Conservation (phyloP, 257 asterid species). For the Gentiana dahurica region DNA sequence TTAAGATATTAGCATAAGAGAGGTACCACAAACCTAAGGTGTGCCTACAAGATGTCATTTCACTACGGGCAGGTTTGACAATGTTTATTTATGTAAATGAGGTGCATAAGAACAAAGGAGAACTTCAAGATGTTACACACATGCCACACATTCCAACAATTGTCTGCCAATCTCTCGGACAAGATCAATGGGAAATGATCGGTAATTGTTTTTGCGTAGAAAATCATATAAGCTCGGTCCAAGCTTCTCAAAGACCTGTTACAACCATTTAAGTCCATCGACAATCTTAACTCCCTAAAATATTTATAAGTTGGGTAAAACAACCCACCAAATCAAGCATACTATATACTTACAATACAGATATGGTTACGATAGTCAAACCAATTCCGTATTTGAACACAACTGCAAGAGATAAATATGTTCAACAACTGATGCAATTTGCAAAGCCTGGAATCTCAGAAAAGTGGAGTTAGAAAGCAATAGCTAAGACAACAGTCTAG, state of each 20-base stretch:
- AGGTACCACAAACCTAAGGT: too few species aligned
- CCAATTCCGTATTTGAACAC: constrained; percentile 98
- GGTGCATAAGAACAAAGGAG: neutral
- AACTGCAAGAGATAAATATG: constrained; percentile 93
- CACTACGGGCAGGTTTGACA: neutral
- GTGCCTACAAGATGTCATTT: neutral
- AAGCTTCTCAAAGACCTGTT: constrained; percentile 99
- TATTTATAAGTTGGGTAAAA: constrained; percentile 51
- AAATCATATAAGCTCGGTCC: constrained; percentile 98
- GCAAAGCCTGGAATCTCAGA: constrained; percentile 11
- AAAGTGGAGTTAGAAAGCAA: neutral
- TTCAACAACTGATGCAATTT: constrained; percentile 45
- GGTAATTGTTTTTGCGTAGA: constrained; percentile 95
- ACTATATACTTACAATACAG: constrained; percentile 79
- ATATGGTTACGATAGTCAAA: constrained; percentile 99
- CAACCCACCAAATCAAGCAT: constrained; percentile 58
- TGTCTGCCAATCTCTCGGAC: constrained; percentile 99
- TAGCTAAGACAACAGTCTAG: neutral
- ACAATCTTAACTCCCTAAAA: constrained; percentile 48
- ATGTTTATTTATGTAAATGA: too few species aligned
- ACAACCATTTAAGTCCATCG: constrained; percentile 62
- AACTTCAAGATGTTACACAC: constrained; percentile 62
- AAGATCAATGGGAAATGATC: constrained; percentile 93
- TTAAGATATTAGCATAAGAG: neutral
- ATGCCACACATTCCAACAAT: constrained; percentile 97